phyloP scores from a whole-genome alignment of 345 rosid species.

The Microthlaspi erraticum region DNA sequence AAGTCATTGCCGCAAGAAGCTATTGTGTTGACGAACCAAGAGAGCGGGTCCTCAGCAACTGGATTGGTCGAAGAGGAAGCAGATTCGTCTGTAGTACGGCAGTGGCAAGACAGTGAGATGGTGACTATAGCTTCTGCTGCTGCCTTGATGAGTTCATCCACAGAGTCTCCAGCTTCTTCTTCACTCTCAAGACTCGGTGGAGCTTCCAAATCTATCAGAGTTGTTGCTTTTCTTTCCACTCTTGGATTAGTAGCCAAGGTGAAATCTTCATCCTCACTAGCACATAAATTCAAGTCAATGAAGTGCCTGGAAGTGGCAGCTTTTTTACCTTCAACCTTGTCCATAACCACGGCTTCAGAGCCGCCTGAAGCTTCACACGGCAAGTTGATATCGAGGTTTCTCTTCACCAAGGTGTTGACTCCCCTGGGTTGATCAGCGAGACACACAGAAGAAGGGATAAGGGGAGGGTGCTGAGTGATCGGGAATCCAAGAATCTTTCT shows the following conservation, averaged over 20 bases:
- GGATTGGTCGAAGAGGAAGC: conserved; percentile 44
- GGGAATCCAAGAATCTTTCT: conserved; percentile 66
- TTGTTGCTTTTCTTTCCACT: conserved; percentile 46
- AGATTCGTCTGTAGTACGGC: conserved; percentile 46
- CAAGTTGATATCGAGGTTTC: conserved; percentile 74
- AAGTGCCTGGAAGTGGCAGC: conserved; percentile 48
- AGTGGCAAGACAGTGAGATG: conserved; percentile 55
- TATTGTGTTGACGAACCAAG: conserved; percentile 79
- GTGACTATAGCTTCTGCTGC: conserved; percentile 87
- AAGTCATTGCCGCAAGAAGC: conserved; percentile 58
- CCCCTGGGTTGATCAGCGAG: conserved; percentile 48
- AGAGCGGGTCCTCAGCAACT: conserved; percentile 47
- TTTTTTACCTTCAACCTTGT: conserved; percentile 50
- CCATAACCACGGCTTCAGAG: conserved; percentile 46
- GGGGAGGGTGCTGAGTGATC: conserved; percentile 49
- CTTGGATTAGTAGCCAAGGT: conserved; percentile 42
- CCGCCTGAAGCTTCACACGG: conserved; percentile 69
- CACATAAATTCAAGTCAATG: conserved; percentile 75
- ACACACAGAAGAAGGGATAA: conserved; percentile 45
- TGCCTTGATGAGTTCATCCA: conserved; percentile 53
- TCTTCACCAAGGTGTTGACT: conserved; percentile 50
- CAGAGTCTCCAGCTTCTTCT: conserved; percentile 49
- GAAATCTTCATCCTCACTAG: conserved; percentile 70
- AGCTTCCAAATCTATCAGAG: conserved; percentile 81
- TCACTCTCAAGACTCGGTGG: conserved; percentile 60